Base-by-base conservation (phyloP, 1,139 yeast species). In the Geotrichum restrictum region DNA sequence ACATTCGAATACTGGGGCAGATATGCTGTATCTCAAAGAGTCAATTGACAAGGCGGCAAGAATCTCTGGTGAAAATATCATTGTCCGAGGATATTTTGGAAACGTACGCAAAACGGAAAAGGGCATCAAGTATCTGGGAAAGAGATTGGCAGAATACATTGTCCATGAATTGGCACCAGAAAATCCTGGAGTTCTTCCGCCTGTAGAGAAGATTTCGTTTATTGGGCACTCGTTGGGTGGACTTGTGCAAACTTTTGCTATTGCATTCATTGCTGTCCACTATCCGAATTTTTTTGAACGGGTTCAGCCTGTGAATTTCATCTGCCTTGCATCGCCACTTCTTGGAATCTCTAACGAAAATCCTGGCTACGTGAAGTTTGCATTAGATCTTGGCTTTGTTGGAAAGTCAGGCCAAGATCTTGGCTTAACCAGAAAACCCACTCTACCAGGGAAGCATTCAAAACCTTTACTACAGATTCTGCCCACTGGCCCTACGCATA, bases 161-260 rank as follows among this genome's bases (percentile, higher is more conserved):
- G 75, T 85, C 5, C 78, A 81, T 22, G 80, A 85, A 52, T 74
- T 86, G 1, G 71, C 74, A 22, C 71, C 73, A 54, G 69, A 45
- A 18, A 27, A 44, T 21, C 63, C 67, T 1, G 52, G 46, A 3
- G 29, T 38, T 21, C 49, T 51, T 3, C 48, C 56, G 3, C 71
- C 73, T 44, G 78, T 85, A 1, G 65, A 68, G 0, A 82, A 80
- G 61, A 82, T 93, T 2, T 89, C 98, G 1, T 91, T 93, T 62
- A 75, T 94, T 34, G 96, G 93, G 1, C 98, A 93, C 68, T 91
- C 98, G 0, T 72, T 93, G 32, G 98, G 98, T 32, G 98, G 98
- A 0, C 73, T 88, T 43, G 84, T 86, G 2, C 98, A 93, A 68
- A 81, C 94, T 0, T 93, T 88, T 73, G 94, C 98, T 1, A 79